Evolutionary conservation across 2,329 filamentous ascomycete species (phyloP).

Genomic region (Talaromyces islandicus): DNA sequence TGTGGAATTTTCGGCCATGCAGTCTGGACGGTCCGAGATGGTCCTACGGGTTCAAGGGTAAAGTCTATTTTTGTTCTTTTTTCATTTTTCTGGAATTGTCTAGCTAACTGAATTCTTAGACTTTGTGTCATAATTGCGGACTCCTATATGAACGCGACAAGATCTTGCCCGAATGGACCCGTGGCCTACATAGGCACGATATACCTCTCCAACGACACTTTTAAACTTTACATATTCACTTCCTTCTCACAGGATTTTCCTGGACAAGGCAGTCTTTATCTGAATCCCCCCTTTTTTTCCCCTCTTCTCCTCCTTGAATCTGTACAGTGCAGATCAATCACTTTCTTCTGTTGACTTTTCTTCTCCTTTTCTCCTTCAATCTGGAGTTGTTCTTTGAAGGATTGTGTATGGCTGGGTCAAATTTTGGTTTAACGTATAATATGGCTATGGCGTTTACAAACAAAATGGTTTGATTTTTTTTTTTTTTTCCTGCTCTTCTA

Average conservation of each 20-base stretch:
- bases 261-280: background rate
- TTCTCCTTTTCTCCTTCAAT: background rate
- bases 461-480: background rate
- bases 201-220: constrained; percentile 28
- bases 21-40: constrained; percentile 92
- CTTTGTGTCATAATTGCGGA: constrained; percentile 89
- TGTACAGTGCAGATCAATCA: background rate
- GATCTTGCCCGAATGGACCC: constrained; percentile 71
- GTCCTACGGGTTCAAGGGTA: constrained; percentile 76
- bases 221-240: background rate
- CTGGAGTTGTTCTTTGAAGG: background rate
- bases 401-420: background rate
- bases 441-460: background rate
- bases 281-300: background rate
- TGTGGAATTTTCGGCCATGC: constrained; percentile 83
- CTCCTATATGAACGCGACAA: constrained; percentile 83
- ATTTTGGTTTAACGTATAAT: background rate
- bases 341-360: background rate
- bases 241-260: background rate
- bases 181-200: constrained; percentile 57
- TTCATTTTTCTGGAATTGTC: constrained; percentile 7
- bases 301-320: background rate
- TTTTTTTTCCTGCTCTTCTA: background rate
- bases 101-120: constrained; percentile 41
- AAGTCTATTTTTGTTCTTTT: constrained; percentile 31